phyloP scores from a whole-genome alignment of 129 eudicot genomes.

The Escallonia herrerae region DNA sequence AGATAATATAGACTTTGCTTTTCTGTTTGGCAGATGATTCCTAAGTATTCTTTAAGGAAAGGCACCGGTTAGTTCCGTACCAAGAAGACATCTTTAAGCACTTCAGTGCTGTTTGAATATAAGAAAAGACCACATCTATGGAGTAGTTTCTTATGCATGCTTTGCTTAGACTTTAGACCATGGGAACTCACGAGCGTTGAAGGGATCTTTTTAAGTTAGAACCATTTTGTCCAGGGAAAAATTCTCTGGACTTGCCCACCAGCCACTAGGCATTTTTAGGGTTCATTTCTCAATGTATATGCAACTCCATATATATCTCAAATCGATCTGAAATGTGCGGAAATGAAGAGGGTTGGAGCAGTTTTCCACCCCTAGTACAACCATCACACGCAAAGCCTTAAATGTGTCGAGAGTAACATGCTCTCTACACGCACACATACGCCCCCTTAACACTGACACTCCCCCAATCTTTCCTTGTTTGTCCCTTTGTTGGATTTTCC shows the following conservation, averaged over 20 bases:
- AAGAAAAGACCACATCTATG: too few relatives aligned
- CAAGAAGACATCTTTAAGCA: not conserved
- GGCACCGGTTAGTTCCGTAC: slow-evolving; percentile 13
- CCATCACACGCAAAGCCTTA: slow-evolving; percentile 32
- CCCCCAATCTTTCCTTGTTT: slow-evolving; percentile 7
- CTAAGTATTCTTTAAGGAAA: slow-evolving; percentile 1
- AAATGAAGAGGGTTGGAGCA: not conserved
- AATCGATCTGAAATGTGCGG: slow-evolving; percentile 17
- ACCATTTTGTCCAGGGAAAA: too few relatives aligned
- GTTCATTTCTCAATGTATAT: too few relatives aligned
- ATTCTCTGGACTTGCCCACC: too few relatives aligned
- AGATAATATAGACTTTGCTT: not conserved
- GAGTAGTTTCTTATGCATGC: too few relatives aligned
- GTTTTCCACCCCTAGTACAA: slow-evolving; percentile 11
- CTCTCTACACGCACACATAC: not conserved
- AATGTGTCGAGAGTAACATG: slow-evolving; percentile 11
- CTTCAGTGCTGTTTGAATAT: slow-evolving; percentile 5
- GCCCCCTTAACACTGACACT: slow-evolving; percentile 9
- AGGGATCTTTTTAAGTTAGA: too few relatives aligned
- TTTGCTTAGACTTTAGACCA: too few relatives aligned
- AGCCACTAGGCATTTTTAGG: too few relatives aligned
- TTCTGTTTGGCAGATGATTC: slow-evolving; percentile 5
- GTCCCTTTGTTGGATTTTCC: slow-evolving; percentile 18
- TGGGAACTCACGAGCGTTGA: too few relatives aligned
- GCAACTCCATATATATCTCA: not conserved